Base-by-base conservation (phyloP, 805 yeast species). In the Candida manassasensis region DNA sequence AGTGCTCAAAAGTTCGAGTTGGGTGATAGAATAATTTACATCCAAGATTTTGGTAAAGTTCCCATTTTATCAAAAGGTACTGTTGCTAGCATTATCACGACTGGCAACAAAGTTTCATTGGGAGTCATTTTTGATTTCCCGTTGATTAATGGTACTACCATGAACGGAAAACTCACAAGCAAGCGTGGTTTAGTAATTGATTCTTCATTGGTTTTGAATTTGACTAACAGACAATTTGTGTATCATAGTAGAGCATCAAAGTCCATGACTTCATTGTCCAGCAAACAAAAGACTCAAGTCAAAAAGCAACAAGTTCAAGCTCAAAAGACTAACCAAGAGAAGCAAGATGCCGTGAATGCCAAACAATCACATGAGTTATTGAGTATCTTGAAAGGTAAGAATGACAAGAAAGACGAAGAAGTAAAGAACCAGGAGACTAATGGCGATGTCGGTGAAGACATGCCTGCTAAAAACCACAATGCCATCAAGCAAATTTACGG, bases 31-130 rank as follows among this genome's bases (percentile, higher is more conserved):
- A 86, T 93, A 19, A 73, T 84, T 16, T 88, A 85, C 46, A 84
- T 87, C 15, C 82, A 83, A 48, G 84, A 81, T 48, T 78, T 84
- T 16, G 97, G 97, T 34, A 87, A 85, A 52, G 95, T 89, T 11
- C 95, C 96, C 18, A 61, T 81, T 38, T 87, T 83, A 53, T 73
- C 85, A 17, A 83, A 83, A 50, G 99, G 99, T 55, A 88, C 96
- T 1, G 95, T 93, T 36, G 82, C 85, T 33, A 81, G 84, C 6
- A 66, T 73, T 37, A 61, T 61, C 16, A 60, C 74, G 3, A 67
- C 77, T 27, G 86, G 85, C 27, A 71, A 77, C 22, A 75, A 79
- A 46, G 70, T 77, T 22, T 73, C 81, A 1, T 65, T 93, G 38
- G 87, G 84, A 43, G 80, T 93, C 34, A 58, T 93, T 24, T 93